Percentiles rank a stretch among this genome's conserved stretches.
Evolutionary conservation across 768 basidiomycete species (phyloP).

Genomic region (Tulasnella sp.): DNA sequence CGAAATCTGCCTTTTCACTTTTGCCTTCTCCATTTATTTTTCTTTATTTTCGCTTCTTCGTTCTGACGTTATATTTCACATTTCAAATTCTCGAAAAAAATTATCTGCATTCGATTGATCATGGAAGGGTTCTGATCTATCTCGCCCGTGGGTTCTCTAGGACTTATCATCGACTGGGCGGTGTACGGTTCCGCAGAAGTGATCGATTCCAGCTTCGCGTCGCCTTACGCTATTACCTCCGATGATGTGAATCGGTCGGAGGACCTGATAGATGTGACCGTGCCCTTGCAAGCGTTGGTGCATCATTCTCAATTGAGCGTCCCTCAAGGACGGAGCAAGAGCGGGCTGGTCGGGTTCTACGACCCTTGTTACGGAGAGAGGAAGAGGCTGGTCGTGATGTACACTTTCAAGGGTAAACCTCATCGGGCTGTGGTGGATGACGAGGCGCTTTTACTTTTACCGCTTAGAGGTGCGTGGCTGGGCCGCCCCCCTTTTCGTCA

Average conservation of each 20-base stretch:
- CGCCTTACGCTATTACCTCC: neutral
- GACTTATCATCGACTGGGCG: conserved; percentile 73
- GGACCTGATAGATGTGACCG: conserved; percentile 64
- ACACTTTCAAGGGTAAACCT: conserved; percentile 65
- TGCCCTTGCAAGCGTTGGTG: conserved; percentile 78
- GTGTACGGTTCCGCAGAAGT: conserved; percentile 56
- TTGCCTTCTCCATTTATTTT: neutral
- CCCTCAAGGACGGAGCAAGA: conserved; percentile 72
- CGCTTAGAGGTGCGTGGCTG: conserved; percentile 59
- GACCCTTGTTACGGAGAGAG: conserved; percentile 73
- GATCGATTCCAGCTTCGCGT: conserved; percentile 38
- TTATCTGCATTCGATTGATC: neutral
- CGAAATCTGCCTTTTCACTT: neutral
- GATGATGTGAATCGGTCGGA: conserved; percentile 44
- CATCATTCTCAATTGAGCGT: conserved; percentile 73
- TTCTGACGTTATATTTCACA: neutral
- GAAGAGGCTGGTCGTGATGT: conserved; percentile 68
- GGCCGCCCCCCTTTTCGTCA: neutral
- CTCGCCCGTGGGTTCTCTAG: conserved; percentile 40
- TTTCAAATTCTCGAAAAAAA: neutral
- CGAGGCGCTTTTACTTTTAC: conserved; percentile 60
- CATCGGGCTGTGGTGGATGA: conserved; percentile 77
- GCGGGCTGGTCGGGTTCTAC: conserved; percentile 79
- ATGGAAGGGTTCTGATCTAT: neutral
- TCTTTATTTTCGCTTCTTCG: neutral